Conservation (phyloP, 192 early-diverging fungal genomes). For the Coemansia sp. region DNA sequence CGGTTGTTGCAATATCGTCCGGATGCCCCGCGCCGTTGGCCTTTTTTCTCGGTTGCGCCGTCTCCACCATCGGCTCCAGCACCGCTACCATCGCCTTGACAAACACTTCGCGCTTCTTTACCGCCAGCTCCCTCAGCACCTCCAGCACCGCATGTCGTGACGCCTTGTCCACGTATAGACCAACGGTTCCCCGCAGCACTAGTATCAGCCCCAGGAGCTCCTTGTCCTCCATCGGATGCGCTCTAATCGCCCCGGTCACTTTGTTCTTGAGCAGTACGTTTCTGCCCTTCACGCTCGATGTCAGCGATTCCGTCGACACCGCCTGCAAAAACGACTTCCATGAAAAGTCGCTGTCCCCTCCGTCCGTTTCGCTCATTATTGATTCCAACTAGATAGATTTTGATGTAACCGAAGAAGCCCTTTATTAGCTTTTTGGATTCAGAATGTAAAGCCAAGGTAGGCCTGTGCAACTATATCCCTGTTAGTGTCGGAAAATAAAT, state of each 20-base stretch:
- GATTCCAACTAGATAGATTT: not conserved
- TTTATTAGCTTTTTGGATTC: too few species aligned
- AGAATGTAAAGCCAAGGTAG: too few species aligned
- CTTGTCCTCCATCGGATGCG: constrained; percentile 38
- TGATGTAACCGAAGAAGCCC: not conserved
- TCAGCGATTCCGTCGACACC: constrained; percentile 53
- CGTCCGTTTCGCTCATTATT: constrained; percentile 16
- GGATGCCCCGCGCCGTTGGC: constrained; percentile 7
- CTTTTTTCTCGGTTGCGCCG: constrained; percentile 44
- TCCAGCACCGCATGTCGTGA: constrained; percentile 65
- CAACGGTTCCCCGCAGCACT: constrained; percentile 60
- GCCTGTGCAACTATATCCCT: too few species aligned
- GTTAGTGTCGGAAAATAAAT: too few species aligned
- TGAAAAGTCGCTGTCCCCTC: constrained; percentile 23
- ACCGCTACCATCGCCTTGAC: constrained; percentile 56
- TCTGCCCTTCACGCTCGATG: constrained; percentile 58
- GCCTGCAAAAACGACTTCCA: constrained; percentile 62
- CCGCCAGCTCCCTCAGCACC: constrained; percentile 59
- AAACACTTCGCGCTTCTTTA: constrained; percentile 60
- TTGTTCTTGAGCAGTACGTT: constrained; percentile 52
- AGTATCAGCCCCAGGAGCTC: constrained; percentile 50
- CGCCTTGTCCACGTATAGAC: constrained; percentile 67
- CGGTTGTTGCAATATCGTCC: constrained; percentile 51
- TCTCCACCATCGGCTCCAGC: constrained; percentile 51
- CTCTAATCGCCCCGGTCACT: constrained; percentile 34